Evolutionary conservation across 208 protist genomes (phyloP), one percentile per base, ranked within the genome.

Genomic region (Trypanosoma mega): DNA sequence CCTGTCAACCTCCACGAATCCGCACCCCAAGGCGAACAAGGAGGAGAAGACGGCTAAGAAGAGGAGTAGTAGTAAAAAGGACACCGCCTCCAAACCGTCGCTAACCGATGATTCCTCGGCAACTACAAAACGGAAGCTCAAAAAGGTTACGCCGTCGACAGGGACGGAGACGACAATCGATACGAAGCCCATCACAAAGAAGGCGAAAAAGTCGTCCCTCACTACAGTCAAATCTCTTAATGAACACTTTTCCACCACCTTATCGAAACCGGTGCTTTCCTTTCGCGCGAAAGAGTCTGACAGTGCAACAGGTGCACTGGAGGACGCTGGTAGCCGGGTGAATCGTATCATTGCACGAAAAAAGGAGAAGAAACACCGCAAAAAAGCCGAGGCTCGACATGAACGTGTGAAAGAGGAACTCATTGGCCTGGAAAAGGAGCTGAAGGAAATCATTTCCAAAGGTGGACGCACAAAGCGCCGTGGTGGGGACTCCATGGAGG

Each of bases 311-410:
- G 33, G 1, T 20, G 24, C 24, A 20, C 7, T 6, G 8, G 33
- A 30, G 9, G 29, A 70, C 11, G 9, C 67, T 29, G 76, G 57
- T 0, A 53, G 77, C 6, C 74, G 80, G 36, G 78, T 80, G 30
- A n/a, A n/a, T n/a, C n/a, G n/a, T n/a, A 82, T 90, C 46, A 85
- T 94, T 55, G 84, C 87, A 9, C 49, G 72, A 14, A 95, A 95
- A 66, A 95, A 92, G 63, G 85, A 83, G 46, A 76, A 74, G 43
- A 92, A 95, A 53, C 85, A 92, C 73, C 39, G 56, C 45, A 77
- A 78, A 9, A 90, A 90, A 61, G 54, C 67, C 20, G 85, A 84
- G 63, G 68, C 68, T 21, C 71, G 88, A 27, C 75, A 74, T 0
- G 52, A 71, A 39, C 73, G 78, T 14, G 68, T 89, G n/a, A 56